A percentile compares a stretch with the other conserved stretches of the same genome.
phyloP scores from a whole-genome alignment of 495 filamentous ascomycete species.

The Patellaria atrata region DNA sequence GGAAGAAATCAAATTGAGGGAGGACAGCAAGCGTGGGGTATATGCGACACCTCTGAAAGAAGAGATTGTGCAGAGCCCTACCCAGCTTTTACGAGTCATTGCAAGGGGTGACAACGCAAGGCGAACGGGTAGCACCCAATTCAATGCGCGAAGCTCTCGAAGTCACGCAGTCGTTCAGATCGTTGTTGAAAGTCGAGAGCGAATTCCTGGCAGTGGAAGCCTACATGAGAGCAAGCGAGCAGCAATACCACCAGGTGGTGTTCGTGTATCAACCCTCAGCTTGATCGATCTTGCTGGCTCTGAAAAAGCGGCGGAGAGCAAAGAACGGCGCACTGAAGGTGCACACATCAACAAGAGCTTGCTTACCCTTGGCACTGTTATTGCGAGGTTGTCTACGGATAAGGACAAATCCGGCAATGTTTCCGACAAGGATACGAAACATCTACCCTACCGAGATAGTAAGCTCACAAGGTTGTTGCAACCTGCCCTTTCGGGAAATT shows the following conservation, averaged over 20 bases:
- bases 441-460: constrained; percentile 91
- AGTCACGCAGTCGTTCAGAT: constrained; percentile 98
- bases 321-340: constrained; percentile 86
- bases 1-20: constrained; percentile 92
- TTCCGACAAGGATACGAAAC: constrained; percentile 44
- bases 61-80: constrained; percentile 96
- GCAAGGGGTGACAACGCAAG: constrained; percentile 85
- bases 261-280: constrained; percentile 86
- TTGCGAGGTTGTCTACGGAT: constrained; percentile 67
- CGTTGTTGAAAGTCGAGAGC: constrained; percentile 90
- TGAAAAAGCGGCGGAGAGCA: constrained; percentile 86
- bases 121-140: constrained; percentile 84
- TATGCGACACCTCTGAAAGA: constrained; percentile 95
- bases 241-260: constrained; percentile 71
- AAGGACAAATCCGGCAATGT: constrained; percentile 68
- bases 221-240: constrained; percentile 54
- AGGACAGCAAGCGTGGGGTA: constrained; percentile 90
- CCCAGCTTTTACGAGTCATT: constrained; percentile 87
- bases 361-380: constrained; percentile 88
- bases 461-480: constrained; percentile 90
- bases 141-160: constrained; percentile 88
- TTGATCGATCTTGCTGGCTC: constrained; percentile 95
- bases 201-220: constrained; percentile 37
- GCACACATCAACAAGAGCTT: constrained; percentile 98
- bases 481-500: constrained; percentile 83